Conservation (phyloP, 2,329 filamentous ascomycete genomes). For the Trichoderma citrinoviride region DNA sequence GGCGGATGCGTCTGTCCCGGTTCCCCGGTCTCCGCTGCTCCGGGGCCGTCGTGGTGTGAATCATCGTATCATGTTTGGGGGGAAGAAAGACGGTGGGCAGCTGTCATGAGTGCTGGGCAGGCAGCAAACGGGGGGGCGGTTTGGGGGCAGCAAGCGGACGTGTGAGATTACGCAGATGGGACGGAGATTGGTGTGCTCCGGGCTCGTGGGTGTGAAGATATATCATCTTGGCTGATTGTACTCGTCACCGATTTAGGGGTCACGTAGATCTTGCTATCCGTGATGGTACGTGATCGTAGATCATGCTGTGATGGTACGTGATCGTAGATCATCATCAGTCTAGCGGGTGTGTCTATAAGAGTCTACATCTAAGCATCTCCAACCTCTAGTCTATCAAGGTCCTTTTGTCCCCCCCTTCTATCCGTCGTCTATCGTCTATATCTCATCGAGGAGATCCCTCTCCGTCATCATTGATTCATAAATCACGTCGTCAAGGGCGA, state of each 20-base stretch:
- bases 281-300: background rate
- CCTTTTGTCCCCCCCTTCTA: background rate
- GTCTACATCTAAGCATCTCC: background rate
- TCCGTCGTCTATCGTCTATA: constrained; percentile 3
- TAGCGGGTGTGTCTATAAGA: background rate
- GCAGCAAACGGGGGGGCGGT: background rate
- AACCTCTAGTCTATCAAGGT: constrained; percentile 9
- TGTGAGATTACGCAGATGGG: background rate
- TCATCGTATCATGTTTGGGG: constrained; percentile 4
- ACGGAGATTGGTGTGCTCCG: background rate
- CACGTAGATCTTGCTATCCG: background rate
- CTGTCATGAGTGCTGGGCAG: background rate
- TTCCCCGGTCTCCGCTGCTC: no score
- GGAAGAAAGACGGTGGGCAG: background rate
- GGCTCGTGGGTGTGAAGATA: background rate
- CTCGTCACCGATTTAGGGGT: no score
- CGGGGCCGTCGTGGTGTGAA: background rate
- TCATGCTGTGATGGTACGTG: background rate
- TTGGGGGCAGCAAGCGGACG: background rate
- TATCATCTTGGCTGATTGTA: background rate
- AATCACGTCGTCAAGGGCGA: constrained; percentile 17
- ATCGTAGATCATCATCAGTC: background rate
- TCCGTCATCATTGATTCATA: background rate
- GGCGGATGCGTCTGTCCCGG: background rate
- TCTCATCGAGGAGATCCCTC: background rate